Evolutionary conservation across 345 rosid species (phyloP).

Genomic region (Salix purpurea): DNA sequence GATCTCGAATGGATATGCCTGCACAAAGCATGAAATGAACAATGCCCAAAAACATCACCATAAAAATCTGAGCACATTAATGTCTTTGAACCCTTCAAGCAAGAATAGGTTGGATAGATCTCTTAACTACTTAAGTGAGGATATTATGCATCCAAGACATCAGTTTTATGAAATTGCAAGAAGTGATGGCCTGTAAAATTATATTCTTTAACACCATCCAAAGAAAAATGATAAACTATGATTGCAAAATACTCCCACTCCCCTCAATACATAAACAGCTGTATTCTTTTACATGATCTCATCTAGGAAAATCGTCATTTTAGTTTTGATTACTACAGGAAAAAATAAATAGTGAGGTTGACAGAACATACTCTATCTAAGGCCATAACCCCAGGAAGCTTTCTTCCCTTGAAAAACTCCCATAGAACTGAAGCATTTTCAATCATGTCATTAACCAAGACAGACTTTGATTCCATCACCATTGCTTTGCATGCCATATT

Average conservation of each 20-base stretch:
- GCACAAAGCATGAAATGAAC: constrained; percentile 27
- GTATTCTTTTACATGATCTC: background rate
- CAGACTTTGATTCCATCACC: constrained; percentile 25
- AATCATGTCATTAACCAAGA: constrained; percentile 25
- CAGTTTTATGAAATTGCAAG: too few relatives aligned
- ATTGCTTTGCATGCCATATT: constrained; percentile 37
- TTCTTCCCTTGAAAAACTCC: constrained; percentile 63
- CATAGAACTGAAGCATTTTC: constrained; percentile 51
- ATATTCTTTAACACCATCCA: too few relatives aligned
- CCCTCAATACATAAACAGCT: background rate
- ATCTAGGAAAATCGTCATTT: background rate
- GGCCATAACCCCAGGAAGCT: constrained; percentile 55
- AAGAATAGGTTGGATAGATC: background rate
- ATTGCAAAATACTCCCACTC: too few relatives aligned
- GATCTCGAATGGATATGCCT: constrained; percentile 57
- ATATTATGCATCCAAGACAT: too few relatives aligned
- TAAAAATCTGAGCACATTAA: background rate
- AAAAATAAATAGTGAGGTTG: constrained; percentile 10
- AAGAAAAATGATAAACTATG: too few relatives aligned
- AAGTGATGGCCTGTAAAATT: too few relatives aligned
- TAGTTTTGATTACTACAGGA: background rate
- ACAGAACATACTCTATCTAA: constrained; percentile 52
- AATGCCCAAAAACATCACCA: constrained; percentile 2
- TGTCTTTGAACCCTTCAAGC: background rate
- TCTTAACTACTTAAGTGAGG: too few relatives aligned